Base-by-base conservation (phyloP, 2,329 filamentous ascomycete genomes). In the Fusarium falciforme region DNA sequence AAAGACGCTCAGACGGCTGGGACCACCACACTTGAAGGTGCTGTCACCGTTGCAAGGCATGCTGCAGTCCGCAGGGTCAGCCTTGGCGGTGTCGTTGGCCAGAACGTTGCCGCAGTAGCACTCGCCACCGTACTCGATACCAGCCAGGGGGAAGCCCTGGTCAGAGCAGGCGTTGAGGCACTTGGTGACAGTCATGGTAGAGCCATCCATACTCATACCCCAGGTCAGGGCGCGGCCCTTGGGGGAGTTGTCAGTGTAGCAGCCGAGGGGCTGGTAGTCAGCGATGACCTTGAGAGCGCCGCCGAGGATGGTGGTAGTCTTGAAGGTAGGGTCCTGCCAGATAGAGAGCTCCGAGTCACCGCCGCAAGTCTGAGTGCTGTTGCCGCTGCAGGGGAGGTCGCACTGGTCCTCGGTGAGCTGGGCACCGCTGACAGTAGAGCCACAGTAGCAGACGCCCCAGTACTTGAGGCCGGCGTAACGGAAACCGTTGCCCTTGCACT, bases 231-330 rank as follows among this genome's bases (percentile, higher is more conserved):
- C 84, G 58, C 84, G 84, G 44, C 85, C 84, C 61, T 82, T 72
- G 57, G 70, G 71, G 22, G 82, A 82, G 64, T 83, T 77, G 70
- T 89, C 88, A 31, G 83, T 84, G 76, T 88, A 92, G 83, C 92
- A 94, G 64, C 92, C 92, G n/a, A 88, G 79, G 72, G 89, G 87
- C 49, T 84, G 83, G 85, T 91, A 93, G 54, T 86, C 84, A 62
- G 84, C 83, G 52, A 87, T 83, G 27, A 85, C 47, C 52, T 67
- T 70, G 42, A 52, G 31, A 17, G 16, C 27, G 38, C 72, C 86
- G 27, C 44, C 86, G 29, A 87, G 79, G 60, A 87, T 82, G 22
- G 81, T 82, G 71, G 83, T 86, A 68, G 83, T 85, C 55, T 83
- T 78, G 73, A 87, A 88, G 33, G 85, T 88, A 5, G 85, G 83